Base-by-base conservation (phyloP, 2,329 filamentous ascomycete genomes). In the Colletotrichum karsti region DNA sequence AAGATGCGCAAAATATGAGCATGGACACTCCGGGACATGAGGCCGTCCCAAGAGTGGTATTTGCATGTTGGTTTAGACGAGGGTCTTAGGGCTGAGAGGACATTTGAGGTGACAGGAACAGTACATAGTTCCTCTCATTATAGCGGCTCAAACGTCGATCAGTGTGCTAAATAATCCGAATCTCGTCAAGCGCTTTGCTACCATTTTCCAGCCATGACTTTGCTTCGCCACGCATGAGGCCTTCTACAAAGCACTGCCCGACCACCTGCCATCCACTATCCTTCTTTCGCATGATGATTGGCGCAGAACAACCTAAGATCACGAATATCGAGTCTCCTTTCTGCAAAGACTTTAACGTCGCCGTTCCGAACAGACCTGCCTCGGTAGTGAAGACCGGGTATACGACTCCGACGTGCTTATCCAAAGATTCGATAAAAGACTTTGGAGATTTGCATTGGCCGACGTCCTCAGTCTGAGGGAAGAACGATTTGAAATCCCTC, bases 231-330 rank as follows among this genome's bases (percentile, higher is more conserved):
- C 30, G 28, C 41, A 67, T 67, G 4, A 63, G 59, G 22, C 58
- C 58, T n/a, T 67, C 50, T 5, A 67, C 33, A n/a, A 67, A 63
- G 28, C 58, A 67, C 35, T 67, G 63, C 1, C 56, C 33, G 13
- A 66, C 22, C 7, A 66, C 57, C 30, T 33, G 18, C 57, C 58
- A 67, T 2, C 53, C 37, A 6, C 8, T 30, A 4, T 13, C 24
- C 20, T 54, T 6, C 24, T 35, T 24, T 12, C 58, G 48, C 58
- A 66, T 55, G 7, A 67, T 37, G 8, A 63, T 24, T 7, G 63
- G 58, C 13, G 50, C 63, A 15, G 63, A 67, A 13, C 63, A 63
- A 3, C 58, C 58, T 6, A 44, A 51, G 12, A 67, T 15, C 7
- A 67, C 33, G 12, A 56, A 67, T 3, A 55, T 50, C 3, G 50